phyloP scores from a whole-genome alignment of 2,329 filamentous ascomycete species.

The Stagonosporopsis rhizophila region DNA sequence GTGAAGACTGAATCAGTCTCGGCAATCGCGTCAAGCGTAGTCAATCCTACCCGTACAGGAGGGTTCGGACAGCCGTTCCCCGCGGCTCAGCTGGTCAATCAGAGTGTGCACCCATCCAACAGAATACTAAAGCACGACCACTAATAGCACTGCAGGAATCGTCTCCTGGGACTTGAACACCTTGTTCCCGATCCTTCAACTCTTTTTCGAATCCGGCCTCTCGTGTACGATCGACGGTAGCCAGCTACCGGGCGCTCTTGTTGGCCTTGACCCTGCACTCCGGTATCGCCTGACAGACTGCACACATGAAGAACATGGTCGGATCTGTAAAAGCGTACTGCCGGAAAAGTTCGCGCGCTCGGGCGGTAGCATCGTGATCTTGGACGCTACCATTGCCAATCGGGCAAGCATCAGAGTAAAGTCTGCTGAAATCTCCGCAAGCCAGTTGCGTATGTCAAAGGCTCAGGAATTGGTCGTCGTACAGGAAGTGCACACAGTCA shows the following conservation, averaged over 20 bases:
- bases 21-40: not conserved
- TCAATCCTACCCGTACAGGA: constrained; percentile 12
- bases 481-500: constrained; percentile 30
- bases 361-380: constrained; percentile 25
- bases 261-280: constrained; percentile 37
- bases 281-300: constrained; percentile 39
- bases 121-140: not conserved
- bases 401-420: constrained; percentile 33
- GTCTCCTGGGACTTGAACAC: constrained; percentile 38
- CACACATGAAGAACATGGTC: constrained; percentile 37
- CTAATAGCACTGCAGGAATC: constrained; percentile 26
- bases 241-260: constrained; percentile 18
- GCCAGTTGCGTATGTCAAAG: not conserved
- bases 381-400: constrained; percentile 27
- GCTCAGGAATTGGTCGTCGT: constrained; percentile 7
- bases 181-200: constrained; percentile 39
- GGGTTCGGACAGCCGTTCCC: constrained; percentile 20
- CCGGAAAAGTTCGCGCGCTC: constrained; percentile 22
- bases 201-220: constrained; percentile 41
- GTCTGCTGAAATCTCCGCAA: not conserved
- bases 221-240: constrained; percentile 36
- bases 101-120: constrained; percentile 23
- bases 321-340: constrained; percentile 22
- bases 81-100: constrained; percentile 24
- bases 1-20: constrained; percentile 19